A percentile compares a stretch with the other conserved stretches of the same genome.
Evolutionary conservation across 768 basidiomycete species (phyloP).

Genomic region (Amyloporia xantha): DNA sequence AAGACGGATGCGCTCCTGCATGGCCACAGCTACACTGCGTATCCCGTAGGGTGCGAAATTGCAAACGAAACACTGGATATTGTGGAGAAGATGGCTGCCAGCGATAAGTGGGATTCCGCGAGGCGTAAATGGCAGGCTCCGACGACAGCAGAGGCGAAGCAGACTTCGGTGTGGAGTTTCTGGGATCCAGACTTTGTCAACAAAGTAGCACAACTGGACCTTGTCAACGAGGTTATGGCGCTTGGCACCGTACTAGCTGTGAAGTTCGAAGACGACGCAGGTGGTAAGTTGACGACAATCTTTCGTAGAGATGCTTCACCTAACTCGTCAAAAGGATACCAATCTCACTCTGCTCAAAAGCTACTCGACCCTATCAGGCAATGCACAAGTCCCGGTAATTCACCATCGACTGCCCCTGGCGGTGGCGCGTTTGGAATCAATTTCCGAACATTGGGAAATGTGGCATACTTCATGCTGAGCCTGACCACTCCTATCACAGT

Average conservation of each 20-base stretch:
- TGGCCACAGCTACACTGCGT: slow-evolving; percentile 94
- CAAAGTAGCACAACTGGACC: slow-evolving; percentile 46
- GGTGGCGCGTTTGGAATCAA: slow-evolving; percentile 65
- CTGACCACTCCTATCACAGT: slow-evolving; percentile 58
- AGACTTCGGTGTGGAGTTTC: slow-evolving; percentile 65
- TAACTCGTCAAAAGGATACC: slow-evolving; percentile 46
- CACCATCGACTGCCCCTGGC: slow-evolving; percentile 39
- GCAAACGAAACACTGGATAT: slow-evolving; percentile 74
- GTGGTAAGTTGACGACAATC: slow-evolving; percentile 41
- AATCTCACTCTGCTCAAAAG: slow-evolving; percentile 56
- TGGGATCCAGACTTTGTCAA: slow-evolving; percentile 76
- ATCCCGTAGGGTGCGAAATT: slow-evolving; percentile 88
- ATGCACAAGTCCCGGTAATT: slow-evolving; percentile 16
- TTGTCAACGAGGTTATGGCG: slow-evolving; percentile 75
- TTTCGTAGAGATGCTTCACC: no score
- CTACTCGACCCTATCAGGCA: slow-evolving; percentile 46
- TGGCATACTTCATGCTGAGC: slow-evolving; percentile 91
- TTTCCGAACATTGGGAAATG: slow-evolving; percentile 82
- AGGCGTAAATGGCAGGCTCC: slow-evolving; percentile 47
- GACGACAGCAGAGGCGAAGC: slow-evolving; percentile 7
- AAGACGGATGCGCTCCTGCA: slow-evolving; percentile 89
- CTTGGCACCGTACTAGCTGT: slow-evolving; percentile 82
- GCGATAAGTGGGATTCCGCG: slow-evolving; percentile 55
- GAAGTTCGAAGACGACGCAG: slow-evolving; percentile 51
- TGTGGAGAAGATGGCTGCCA: slow-evolving; percentile 43